These are phyloP conservation scores for Crithidia fasciculata DNA, from an alignment of 208 protist species.

Conservation along the genomic window DNA sequence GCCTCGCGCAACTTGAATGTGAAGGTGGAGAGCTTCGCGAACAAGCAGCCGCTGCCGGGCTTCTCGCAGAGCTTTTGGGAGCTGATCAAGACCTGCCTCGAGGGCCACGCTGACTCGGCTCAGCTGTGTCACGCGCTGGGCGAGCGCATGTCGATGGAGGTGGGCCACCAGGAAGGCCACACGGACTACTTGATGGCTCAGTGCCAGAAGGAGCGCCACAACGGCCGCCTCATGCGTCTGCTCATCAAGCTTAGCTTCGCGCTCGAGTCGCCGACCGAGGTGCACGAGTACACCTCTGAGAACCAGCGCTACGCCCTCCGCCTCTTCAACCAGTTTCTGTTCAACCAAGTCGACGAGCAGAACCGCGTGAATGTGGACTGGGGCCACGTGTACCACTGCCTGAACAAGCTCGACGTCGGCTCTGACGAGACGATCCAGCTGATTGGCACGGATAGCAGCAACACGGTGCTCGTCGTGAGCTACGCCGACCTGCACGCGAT, in stretches of 20 bases:
- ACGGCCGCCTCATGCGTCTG: slow-evolving; percentile 95
- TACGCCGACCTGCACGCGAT: slow-evolving; percentile 94
- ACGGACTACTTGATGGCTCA: slow-evolving; percentile 91
- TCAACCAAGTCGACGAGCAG: slow-evolving; percentile 95
- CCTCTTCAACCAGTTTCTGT: slow-evolving; percentile 96
- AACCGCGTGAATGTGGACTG: slow-evolving; percentile 92
- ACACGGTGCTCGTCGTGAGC: slow-evolving; percentile 91
- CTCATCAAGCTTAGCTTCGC: slow-evolving; percentile 95
- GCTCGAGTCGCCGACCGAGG: slow-evolving; percentile 82
- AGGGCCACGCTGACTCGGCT: slow-evolving; percentile 62
- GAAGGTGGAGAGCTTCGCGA: slow-evolving; percentile 59
- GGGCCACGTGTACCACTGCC: slow-evolving; percentile 94
- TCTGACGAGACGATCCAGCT: slow-evolving; percentile 94
- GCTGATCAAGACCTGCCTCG: slow-evolving; percentile 79
- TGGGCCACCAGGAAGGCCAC: slow-evolving; percentile 85
- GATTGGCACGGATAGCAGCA: slow-evolving; percentile 89
- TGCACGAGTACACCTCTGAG: slow-evolving; percentile 77
- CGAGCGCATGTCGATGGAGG: slow-evolving; percentile 90
- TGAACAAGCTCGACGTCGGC: slow-evolving; percentile 98
- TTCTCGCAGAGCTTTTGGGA: slow-evolving; percentile 86
- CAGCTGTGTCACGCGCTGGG: slow-evolving; percentile 80
- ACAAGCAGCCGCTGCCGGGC: slow-evolving; percentile 65
- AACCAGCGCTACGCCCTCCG: slow-evolving; percentile 86
- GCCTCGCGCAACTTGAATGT: slow-evolving; percentile 68
- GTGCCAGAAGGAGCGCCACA: slow-evolving; percentile 94